Evolutionary conservation across 2,329 filamentous ascomycete genomes (phyloP), one percentile per base, ranked within the genome.

Genomic region (Cyphellophora attinorum): DNA sequence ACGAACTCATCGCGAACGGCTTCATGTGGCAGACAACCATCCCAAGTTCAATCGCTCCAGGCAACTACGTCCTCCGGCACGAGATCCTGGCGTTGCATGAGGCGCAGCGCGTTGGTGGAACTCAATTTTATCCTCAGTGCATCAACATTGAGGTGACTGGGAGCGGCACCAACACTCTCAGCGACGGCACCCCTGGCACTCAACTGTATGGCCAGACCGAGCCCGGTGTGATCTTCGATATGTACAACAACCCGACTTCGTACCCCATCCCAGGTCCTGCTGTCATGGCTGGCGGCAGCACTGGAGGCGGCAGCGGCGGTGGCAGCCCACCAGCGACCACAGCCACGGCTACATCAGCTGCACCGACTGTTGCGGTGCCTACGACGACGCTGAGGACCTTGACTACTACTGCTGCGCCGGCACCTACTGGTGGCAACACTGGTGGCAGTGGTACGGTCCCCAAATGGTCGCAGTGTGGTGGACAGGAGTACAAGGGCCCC

Each of bases 111-210:
- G 48, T 50, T 35, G 57, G 67, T 41, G 65, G 65, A 6, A 62
- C 65, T 14, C 67, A 70, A 55, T 69, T 69, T 55, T 72, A 72
- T 56, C 68, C 69, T 34, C 62, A 67, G 44, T 72, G 76, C 53
- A 59, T 74, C 46, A 76, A 79, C 61, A 50, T 79, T 44, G 63
- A 74, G 51, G 59, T 79, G 42, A 68, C 67, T 19, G 71, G 72
- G 32, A 56, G 58, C 25, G 71, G 68, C n/a, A 65, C 68, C 33
- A 62, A 59, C 18, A 58, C 51, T 41, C 44, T 57, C 34, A 65
- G 67, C n/a, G 46, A 56, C 17, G 74, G 72, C 39, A 62, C 60
- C n/a, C 50, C 62, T 6, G 72, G 66, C 33, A 72, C 68, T 10
- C 54, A 55, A 36, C 62, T 78, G 17, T 79, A 79, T 65, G 74